Evolutionary conservation across 306 rosid species (phyloP), one percentile per base, ranked within the genome.

Genomic region (Lotus japonicus): DNA sequence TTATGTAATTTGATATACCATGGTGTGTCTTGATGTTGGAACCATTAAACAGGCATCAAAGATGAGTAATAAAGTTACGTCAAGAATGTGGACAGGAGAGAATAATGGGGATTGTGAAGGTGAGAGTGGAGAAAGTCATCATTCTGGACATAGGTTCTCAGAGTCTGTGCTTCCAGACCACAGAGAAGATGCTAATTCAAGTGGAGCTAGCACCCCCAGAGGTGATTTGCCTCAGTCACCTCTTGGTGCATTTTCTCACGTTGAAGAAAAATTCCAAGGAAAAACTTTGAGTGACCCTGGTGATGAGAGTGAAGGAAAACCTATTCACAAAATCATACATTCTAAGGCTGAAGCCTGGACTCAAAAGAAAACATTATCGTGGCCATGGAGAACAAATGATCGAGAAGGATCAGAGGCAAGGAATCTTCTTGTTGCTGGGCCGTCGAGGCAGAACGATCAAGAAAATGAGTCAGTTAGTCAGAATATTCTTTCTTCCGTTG

Each of bases 181-280:
- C 26, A 79, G 90, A 80, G 99, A 94, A 58, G 99, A 95, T 73
- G 97, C 87, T 28, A 85, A 70, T 84, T 95, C 97, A 13, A 95
- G 99, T 59, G 97, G 95, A 78, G 97, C 95, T 72, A 87, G 92
- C 82, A 95, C 99, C 4, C 95, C 97, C 18, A 86, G 96, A 59
- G 97, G 87, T 36, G 99, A 95, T 66, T 42, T 84, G 49, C 64
- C 65, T 12, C 92, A 78, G 19, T 75, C 87, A 54, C 66, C 91
- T 56, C 81, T 79, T 58, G 91, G 97, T 65, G 74, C 67, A 11
- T 81, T 81, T 55, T 81, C 90, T 71, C 80, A 4, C 4, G 31
- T 26, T 26, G 31, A 26, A 26, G 31, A 26, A 26, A 26, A 26
- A 26, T 26, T 4, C 31, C 31, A 26, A 2, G 31, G 31, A 26